Conservation (phyloP, 2,329 filamentous ascomycete species). For the Cyphellophora attinorum region DNA sequence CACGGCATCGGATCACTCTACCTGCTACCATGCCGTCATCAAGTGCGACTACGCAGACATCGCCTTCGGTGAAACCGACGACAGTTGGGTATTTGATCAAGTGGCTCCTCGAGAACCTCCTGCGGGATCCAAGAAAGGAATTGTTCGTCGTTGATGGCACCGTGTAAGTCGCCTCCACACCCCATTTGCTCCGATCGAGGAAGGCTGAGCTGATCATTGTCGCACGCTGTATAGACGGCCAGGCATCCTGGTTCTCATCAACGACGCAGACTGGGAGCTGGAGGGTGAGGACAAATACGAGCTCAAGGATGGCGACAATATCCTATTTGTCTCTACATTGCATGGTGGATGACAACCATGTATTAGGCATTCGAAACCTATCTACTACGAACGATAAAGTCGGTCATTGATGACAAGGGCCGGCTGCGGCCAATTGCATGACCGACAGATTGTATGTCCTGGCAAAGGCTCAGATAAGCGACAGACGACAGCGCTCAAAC, state of each 20-base stretch:
- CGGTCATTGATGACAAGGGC: too few species aligned
- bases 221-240: constrained; percentile 57
- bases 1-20: constrained; percentile 60
- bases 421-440: too few species aligned
- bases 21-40: constrained; percentile 57
- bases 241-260: constrained; percentile 91
- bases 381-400: too few species aligned
- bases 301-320: constrained; percentile 70
- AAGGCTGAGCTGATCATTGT: constrained; percentile 6
- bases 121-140: constrained; percentile 78
- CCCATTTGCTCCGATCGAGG: constrained; percentile 6
- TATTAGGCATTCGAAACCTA: too few species aligned
- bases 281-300: constrained; percentile 90
- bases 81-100: constrained; percentile 69
- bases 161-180: constrained; percentile 55
- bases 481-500: constrained; percentile 9
- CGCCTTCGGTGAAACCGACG: constrained; percentile 44
- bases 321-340: constrained; percentile 91
- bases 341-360: constrained; percentile 65
- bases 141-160: constrained; percentile 80
- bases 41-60: constrained; percentile 19
- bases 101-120: constrained; percentile 69
- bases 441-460: too few species aligned
- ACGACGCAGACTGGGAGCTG: constrained; percentile 96
- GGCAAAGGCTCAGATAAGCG: too few species aligned